Conservation (phyloP, 192 early-diverging fungal genomes). For the Pilobolus umbonatus region DNA sequence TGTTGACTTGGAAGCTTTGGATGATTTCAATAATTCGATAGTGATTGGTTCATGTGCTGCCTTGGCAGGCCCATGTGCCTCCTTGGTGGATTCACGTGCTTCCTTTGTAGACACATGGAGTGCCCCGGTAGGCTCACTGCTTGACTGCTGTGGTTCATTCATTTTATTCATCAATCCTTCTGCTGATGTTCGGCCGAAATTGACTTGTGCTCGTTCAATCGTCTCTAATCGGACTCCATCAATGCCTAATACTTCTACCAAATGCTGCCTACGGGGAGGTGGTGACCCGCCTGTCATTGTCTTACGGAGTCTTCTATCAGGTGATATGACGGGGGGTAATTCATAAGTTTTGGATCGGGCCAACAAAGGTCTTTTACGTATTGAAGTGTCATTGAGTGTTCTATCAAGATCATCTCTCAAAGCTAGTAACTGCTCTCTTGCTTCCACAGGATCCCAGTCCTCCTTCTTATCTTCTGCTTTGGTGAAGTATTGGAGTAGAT, state of each 20-base stretch:
- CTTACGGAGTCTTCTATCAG: not conserved
- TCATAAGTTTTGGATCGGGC: not conserved
- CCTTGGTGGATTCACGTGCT: too few relatives aligned
- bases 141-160: too few relatives aligned
- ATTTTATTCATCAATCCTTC: not conserved
- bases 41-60: too few relatives aligned
- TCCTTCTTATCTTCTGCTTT: too few relatives aligned
- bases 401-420: constrained; percentile 13
- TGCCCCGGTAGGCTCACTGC: too few relatives aligned
- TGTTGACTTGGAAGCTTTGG: too few relatives aligned
- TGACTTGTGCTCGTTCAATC: constrained; percentile 9
- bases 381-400: not conserved
- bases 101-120: too few relatives aligned
- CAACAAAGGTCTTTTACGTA: not conserved
- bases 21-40: too few relatives aligned
- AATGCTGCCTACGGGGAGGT: constrained; percentile 15
- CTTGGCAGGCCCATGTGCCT: too few relatives aligned
- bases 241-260: constrained; percentile 33
- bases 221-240: constrained; percentile 21
- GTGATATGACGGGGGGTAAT: not conserved
- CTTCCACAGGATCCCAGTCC: constrained; percentile 21
- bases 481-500: too few relatives aligned
- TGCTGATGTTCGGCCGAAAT: not conserved
- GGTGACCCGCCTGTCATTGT: not conserved
- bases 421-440: constrained; percentile 16